A percentile compares a stretch with the other conserved stretches of the same genome.
phyloP scores from a whole-genome alignment of 1,284 basidiomycete genomes.

The Sporisorium iseilematis-ciliati region DNA sequence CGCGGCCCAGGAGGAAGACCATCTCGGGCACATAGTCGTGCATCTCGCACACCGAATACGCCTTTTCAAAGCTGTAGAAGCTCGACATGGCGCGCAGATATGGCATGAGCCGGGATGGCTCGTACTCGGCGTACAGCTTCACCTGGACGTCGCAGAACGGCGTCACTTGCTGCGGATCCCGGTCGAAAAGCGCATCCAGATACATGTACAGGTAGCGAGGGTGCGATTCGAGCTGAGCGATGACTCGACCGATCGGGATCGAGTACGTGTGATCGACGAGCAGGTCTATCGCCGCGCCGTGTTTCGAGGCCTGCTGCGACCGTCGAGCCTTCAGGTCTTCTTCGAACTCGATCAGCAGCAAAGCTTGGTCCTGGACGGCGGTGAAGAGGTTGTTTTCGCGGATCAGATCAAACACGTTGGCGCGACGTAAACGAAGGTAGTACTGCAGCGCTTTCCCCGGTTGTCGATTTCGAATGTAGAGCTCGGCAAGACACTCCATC shows the following conservation, averaged over 20 bases:
- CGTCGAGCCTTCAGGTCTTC: slow-evolving; percentile 79
- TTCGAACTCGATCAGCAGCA: slow-evolving; percentile 93
- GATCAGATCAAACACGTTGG: slow-evolving; percentile 94
- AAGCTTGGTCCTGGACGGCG: slow-evolving; percentile 91
- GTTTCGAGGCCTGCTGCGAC: slow-evolving; percentile 49
- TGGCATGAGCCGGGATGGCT: slow-evolving; percentile 82
- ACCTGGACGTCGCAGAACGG: slow-evolving; percentile 88
- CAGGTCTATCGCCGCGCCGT: slow-evolving; percentile 81
- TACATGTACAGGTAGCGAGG: slow-evolving; percentile 91
- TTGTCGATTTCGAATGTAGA: slow-evolving; percentile 89
- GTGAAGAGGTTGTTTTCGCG: slow-evolving; percentile 93
- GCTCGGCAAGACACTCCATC: slow-evolving; percentile 91
- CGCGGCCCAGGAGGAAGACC: slow-evolving; percentile 95
- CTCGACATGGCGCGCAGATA: slow-evolving; percentile 87
- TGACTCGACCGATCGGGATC: slow-evolving; percentile 91
- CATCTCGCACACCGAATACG: slow-evolving; percentile 86
- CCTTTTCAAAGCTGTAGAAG: slow-evolving; percentile 92
- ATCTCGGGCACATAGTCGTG: slow-evolving; percentile 92
- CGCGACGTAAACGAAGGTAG: slow-evolving; percentile 84
- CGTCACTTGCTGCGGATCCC: slow-evolving; percentile 83
- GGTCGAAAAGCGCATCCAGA: slow-evolving; percentile 88
- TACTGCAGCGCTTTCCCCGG: slow-evolving; percentile 93
- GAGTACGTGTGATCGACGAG: slow-evolving; percentile 95
- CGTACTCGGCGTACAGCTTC: slow-evolving; percentile 90
- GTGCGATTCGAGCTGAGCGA: slow-evolving; percentile 83